These are phyloP conservation scores for Magnusiomyces suaveolens DNA, from an alignment of 1,139 yeast genomes.

Conservation along the genomic window DNA sequence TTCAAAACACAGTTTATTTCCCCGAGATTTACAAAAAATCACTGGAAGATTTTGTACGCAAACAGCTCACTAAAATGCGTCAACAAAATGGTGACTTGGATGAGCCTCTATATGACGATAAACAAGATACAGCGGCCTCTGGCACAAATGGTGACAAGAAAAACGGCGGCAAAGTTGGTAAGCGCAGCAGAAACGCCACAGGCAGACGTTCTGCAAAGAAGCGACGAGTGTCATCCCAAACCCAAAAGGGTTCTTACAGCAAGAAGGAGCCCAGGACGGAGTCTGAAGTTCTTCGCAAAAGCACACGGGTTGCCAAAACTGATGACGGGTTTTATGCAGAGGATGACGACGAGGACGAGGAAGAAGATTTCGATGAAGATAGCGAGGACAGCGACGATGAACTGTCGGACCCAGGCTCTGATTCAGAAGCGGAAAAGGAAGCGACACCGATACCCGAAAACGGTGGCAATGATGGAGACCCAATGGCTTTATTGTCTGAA, in stretches of 20 bases:
- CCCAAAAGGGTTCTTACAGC: neutral
- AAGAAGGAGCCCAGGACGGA: neutral
- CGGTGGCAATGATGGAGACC: neutral
- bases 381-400: neutral
- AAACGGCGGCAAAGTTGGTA: neutral
- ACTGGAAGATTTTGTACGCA: slow-evolving; percentile 17
- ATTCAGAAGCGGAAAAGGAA: neutral
- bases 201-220: neutral
- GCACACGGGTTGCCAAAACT: neutral
- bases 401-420: neutral
- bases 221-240: neutral
- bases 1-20: slow-evolving; percentile 38
- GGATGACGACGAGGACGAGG: neutral
- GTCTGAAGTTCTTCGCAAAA: neutral
- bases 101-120: neutral
- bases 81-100: slow-evolving; percentile 10
- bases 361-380: neutral
- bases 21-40: slow-evolving; percentile 33
- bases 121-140: neutral
- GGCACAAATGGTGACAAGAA: neutral
- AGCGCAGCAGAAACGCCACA: neutral
- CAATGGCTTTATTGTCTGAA: neutral
- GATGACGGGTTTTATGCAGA: neutral
- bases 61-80: slow-evolving; percentile 10
- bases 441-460: neutral